A percentile compares a stretch with the other conserved stretches of the same genome.
These are phyloP conservation scores for Oxytropis ochrocephala DNA, from an alignment of 306 rosid species.

Conservation along the genomic window DNA sequence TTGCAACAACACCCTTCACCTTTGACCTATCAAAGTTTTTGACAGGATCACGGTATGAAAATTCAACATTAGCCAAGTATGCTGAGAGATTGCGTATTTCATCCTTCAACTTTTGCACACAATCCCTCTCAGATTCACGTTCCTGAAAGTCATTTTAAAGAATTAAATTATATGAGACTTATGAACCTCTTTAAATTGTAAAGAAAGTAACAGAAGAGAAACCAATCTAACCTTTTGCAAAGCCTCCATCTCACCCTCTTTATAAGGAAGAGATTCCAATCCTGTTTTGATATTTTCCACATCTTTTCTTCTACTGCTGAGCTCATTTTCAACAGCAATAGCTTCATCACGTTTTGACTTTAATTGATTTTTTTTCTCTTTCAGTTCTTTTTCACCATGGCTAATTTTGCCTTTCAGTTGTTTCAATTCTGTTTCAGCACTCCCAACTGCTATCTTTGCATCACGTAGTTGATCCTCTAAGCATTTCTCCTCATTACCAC, in stretches of 20 bases:
- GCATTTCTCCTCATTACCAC: slow-evolving; percentile 91
- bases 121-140: slow-evolving; percentile 57
- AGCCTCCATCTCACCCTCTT: slow-evolving; percentile 83
- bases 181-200: slow-evolving; percentile 7
- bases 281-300: slow-evolving; percentile 50
- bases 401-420: slow-evolving; percentile 75
- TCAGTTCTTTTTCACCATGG: slow-evolving; percentile 78
- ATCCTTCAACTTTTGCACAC: slow-evolving; percentile 76
- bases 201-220: slow-evolving; percentile 21
- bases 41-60: slow-evolving; percentile 71
- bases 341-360: slow-evolving; percentile 86
- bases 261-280: slow-evolving; percentile 67
- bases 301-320: slow-evolving; percentile 47
- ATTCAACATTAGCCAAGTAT: slow-evolving; percentile 62
- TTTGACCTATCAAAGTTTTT: slow-evolving; percentile 84
- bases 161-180: slow-evolving; percentile 3
- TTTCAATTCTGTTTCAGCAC: slow-evolving; percentile 80
- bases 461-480: slow-evolving; percentile 84
- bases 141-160: slow-evolving; percentile 44
- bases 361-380: slow-evolving; percentile 66
- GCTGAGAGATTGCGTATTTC: slow-evolving; percentile 78
- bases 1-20: slow-evolving; percentile 96
- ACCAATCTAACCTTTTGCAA: slow-evolving; percentile 58
- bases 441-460: slow-evolving; percentile 90
- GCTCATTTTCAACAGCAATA: slow-evolving; percentile 69